Evolutionary conservation across 805 yeast genomes (phyloP).

Genomic region (Priceomyces fermenticarens): DNA sequence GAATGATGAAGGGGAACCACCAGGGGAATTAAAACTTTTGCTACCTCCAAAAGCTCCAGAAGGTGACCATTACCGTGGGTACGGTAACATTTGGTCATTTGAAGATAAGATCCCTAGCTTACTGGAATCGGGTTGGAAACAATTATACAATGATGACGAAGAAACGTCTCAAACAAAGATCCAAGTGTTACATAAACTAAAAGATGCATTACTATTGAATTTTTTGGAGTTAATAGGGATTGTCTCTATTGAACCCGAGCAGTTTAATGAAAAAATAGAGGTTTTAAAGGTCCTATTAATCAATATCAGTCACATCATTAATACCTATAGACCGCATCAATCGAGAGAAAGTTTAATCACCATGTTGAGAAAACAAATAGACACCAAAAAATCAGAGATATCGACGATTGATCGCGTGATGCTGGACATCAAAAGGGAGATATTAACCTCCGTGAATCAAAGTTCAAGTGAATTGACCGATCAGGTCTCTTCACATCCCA

Average conservation of each 20-base stretch:
- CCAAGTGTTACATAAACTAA: constrained; percentile 71
- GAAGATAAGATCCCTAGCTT: constrained; percentile 75
- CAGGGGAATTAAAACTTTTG: constrained; percentile 53
- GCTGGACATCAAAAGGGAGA: constrained; percentile 33
- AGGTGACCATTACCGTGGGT: constrained; percentile 72
- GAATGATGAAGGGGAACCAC: constrained; percentile 16
- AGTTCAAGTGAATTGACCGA: background rate
- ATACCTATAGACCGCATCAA: constrained; percentile 94
- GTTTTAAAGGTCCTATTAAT: constrained; percentile 76
- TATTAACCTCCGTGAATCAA: constrained; percentile 19
- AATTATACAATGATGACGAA: constrained; percentile 53
- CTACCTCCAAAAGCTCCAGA: constrained; percentile 64
- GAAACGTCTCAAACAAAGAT: constrained; percentile 48
- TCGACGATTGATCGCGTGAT: constrained; percentile 40
- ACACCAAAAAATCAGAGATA: constrained; percentile 56
- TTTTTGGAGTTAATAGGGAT: constrained; percentile 81
- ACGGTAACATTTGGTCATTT: constrained; percentile 87
- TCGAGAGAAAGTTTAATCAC: constrained; percentile 84
- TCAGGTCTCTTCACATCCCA: background rate
- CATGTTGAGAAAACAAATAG: constrained; percentile 68
- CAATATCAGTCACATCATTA: constrained; percentile 87
- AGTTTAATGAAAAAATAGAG: constrained; percentile 61
- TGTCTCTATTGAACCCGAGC: constrained; percentile 68
- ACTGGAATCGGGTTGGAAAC: constrained; percentile 72
- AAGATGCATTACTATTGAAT: constrained; percentile 74